phyloP scores from a whole-genome alignment of 257 asterid genomes.

The Gentiana dahurica region DNA sequence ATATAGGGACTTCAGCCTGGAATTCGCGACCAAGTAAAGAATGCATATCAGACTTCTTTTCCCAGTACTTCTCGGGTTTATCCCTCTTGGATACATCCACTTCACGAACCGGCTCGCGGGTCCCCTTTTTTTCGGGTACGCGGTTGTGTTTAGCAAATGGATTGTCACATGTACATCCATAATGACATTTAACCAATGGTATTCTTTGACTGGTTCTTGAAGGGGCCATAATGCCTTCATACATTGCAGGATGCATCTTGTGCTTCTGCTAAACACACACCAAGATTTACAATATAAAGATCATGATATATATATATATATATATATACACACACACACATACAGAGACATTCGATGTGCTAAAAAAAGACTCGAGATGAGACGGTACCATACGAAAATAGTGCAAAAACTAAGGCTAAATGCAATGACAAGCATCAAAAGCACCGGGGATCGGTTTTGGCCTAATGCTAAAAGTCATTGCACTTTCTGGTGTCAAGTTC shows the following conservation, averaged over 20 bases:
- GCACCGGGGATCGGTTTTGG: too few relatives aligned
- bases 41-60: constrained; percentile 15
- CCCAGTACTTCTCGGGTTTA: constrained; percentile 9
- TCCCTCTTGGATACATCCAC: constrained; percentile 12
- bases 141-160: constrained; percentile 17
- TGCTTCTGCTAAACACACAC: constrained; percentile 30
- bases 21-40: constrained; percentile 34
- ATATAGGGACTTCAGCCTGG: constrained; percentile 64
- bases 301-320: not conserved
- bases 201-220: constrained; percentile 47
- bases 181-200: constrained; percentile 16
- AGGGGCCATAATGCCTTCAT: constrained; percentile 28
- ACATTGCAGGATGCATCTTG: constrained; percentile 63
- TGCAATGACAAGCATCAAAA: too few relatives aligned
- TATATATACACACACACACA: too few relatives aligned
- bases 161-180: constrained; percentile 32
- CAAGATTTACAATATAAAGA: constrained; percentile 5
- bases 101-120: constrained; percentile 10
- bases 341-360: too few relatives aligned
- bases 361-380: too few relatives aligned
- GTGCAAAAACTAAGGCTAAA: too few relatives aligned
- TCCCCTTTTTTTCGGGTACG: constrained; percentile 20
- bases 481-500: too few relatives aligned
- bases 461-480: too few relatives aligned
- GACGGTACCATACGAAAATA: too few relatives aligned